Base-by-base conservation (phyloP, 768 basidiomycete genomes). In the Suillus luteus region DNA sequence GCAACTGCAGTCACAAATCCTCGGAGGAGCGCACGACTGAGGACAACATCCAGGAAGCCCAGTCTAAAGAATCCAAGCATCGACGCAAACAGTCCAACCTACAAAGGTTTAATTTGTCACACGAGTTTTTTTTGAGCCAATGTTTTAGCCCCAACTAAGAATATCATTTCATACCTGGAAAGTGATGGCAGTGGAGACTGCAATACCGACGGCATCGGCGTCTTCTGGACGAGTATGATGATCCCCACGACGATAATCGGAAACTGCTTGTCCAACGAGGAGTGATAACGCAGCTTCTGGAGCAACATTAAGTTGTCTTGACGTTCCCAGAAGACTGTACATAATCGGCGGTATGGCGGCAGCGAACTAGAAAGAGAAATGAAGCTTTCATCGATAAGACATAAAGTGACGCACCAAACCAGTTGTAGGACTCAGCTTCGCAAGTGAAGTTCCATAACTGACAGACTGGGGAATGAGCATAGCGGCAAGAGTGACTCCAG, bases 1-100 rank as follows among this genome's bases (percentile, higher is more conserved):
- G 90, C 92, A 33, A 95, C 83, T 17, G 95, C 93, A 1, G 89
- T 87, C 52, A 96, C 85, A 72, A 96, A 96, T 3, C 95, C 95
- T 35, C 92, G 85, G 61, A 96, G 81, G 15, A 96, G 81, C 4
- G 95, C 93, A 60, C 94, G 88, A 69, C 92, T 94, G 35, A 98
- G 83, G 6, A 96, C 91, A 14, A 96, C 95, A 73, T 98, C 96
- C 60, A 96, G 86, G 76, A 96, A 96, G 2, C 95, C 95, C 11
- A 98, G 81, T 31, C 94, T 84, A 72, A 96, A 89, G 69, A 96
- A 85, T 3, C 96, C 96, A 37, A 97, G 82, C 31, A 91, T 73
- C 64, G 93, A 94, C 1, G 93, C 89, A 67, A 97, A 90, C 38
- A 96, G 68, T 44, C 95, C 95, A 67, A 89, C 91, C 91, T 93